phyloP scores from a whole-genome alignment of 1,284 basidiomycete genomes.

The Sporisorium graminicola region DNA sequence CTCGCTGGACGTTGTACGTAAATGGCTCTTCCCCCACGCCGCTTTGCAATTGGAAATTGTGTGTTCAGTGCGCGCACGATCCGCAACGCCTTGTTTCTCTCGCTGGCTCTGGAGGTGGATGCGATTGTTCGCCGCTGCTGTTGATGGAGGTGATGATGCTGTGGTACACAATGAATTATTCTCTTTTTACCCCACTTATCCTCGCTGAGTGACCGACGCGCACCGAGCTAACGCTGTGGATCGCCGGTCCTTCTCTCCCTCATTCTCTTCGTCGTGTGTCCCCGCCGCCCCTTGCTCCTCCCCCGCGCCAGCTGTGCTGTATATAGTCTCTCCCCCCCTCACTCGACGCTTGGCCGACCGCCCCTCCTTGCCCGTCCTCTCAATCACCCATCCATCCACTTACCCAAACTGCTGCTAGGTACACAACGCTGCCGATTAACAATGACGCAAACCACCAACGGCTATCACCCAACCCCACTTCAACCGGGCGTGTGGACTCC shows the following conservation, averaged over 20 bases:
- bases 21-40: background rate
- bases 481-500: conserved; percentile 84
- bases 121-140: background rate
- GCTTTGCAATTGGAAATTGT: background rate
- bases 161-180: background rate
- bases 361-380: background rate
- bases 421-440: background rate
- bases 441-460: conserved; percentile 42
- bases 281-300: background rate
- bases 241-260: background rate
- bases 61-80: background rate
- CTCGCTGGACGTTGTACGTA: too few relatives aligned
- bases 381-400: background rate
- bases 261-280: background rate
- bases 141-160: background rate
- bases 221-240: background rate
- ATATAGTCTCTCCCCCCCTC: background rate
- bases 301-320: conserved; percentile 2
- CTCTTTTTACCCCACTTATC: background rate
- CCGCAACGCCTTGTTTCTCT: background rate
- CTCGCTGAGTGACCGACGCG: background rate
- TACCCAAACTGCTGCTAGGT: background rate
- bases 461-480: conserved; percentile 22
- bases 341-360: background rate
- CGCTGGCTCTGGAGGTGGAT: too few relatives aligned